Percentiles rank a stretch among this genome's conserved stretches.
Conservation (phyloP, 768 basidiomycete genomes). For the Rhizopogon vesiculosus region DNA sequence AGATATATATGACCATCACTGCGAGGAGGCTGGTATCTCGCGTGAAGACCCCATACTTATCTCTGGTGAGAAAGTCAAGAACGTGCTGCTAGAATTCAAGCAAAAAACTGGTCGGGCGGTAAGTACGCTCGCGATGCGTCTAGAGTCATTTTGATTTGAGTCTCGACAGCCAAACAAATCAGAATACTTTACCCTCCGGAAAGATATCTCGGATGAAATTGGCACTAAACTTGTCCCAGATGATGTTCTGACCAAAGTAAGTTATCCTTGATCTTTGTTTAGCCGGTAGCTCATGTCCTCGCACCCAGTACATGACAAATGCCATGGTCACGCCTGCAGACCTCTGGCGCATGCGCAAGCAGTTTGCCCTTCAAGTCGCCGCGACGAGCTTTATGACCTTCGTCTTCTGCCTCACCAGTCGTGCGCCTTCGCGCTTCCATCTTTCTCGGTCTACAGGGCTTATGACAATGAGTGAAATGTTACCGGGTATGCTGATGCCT, state of each 20-base stretch:
- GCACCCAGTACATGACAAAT: constrained; percentile 77
- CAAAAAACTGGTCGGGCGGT: constrained; percentile 41
- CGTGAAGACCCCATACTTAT: constrained; percentile 87
- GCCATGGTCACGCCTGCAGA: constrained; percentile 82
- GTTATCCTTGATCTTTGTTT: constrained; percentile 14
- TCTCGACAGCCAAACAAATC: constrained; percentile 47
- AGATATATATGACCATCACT: constrained; percentile 92
- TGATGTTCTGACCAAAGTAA: constrained; percentile 76
- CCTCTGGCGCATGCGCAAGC: constrained; percentile 96
- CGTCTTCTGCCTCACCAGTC: constrained; percentile 76
- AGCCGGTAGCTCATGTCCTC: neutral
- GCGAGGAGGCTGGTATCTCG: constrained; percentile 65
- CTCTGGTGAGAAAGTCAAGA: constrained; percentile 80
- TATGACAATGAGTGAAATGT: constrained; percentile 88
- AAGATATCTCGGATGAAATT: constrained; percentile 88
- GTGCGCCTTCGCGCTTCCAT: constrained; percentile 81
- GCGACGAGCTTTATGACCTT: constrained; percentile 91
- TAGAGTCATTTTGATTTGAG: neutral
- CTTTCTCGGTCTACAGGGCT: constrained; percentile 86
- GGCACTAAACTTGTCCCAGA: constrained; percentile 86
- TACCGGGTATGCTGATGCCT: constrained; percentile 58
- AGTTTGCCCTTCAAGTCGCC: constrained; percentile 89
- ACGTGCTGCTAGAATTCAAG: constrained; percentile 57
- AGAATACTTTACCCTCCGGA: constrained; percentile 68
- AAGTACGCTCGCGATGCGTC: neutral